Percentiles rank a stretch among this genome's conserved stretches.
These are phyloP conservation scores for Leishmania tropica DNA, from an alignment of 208 protist species.

Conservation along the genomic window DNA sequence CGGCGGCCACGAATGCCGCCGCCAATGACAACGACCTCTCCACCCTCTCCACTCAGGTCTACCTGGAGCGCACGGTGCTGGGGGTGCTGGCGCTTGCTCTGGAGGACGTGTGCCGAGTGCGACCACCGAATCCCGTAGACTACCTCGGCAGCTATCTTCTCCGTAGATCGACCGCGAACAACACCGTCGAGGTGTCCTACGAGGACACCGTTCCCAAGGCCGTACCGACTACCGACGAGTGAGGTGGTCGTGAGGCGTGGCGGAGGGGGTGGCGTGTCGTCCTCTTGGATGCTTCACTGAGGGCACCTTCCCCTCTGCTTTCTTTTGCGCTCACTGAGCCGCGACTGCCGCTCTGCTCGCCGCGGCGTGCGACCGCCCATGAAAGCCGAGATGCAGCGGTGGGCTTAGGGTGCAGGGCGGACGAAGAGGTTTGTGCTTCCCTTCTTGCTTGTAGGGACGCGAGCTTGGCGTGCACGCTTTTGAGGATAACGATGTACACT, in stretches of 20 bases:
- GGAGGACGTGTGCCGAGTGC: conserved; percentile 82
- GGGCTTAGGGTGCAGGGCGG: not conserved
- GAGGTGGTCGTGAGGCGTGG: not conserved
- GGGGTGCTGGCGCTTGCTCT: conserved; percentile 84
- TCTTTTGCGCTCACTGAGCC: not conserved
- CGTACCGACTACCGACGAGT: conserved; percentile 6
- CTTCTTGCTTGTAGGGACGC: not conserved
- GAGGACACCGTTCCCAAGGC: conserved; percentile 46
- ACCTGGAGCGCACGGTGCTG: conserved; percentile 90
- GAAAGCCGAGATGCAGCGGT: not conserved
- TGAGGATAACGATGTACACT: not conserved
- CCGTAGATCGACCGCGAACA: conserved; percentile 68
- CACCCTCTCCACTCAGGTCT: conserved; percentile 55
- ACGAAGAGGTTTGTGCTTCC: not conserved
- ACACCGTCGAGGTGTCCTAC: conserved; percentile 71
- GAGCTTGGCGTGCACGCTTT: not conserved
- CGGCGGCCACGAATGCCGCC: not conserved
- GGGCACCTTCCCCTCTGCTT: not conserved
- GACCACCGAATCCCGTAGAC: conserved; percentile 93
- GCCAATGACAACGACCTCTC: conserved; percentile 3
- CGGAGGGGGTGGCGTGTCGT: not conserved
- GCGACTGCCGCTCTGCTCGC: not conserved
- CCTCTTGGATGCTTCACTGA: not conserved
- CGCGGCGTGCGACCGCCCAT: not conserved
- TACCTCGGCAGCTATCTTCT: conserved; percentile 91